Evolutionary conservation across 2,329 filamentous ascomycete genomes (phyloP).

Genomic region (Fusarium nelsonii): DNA sequence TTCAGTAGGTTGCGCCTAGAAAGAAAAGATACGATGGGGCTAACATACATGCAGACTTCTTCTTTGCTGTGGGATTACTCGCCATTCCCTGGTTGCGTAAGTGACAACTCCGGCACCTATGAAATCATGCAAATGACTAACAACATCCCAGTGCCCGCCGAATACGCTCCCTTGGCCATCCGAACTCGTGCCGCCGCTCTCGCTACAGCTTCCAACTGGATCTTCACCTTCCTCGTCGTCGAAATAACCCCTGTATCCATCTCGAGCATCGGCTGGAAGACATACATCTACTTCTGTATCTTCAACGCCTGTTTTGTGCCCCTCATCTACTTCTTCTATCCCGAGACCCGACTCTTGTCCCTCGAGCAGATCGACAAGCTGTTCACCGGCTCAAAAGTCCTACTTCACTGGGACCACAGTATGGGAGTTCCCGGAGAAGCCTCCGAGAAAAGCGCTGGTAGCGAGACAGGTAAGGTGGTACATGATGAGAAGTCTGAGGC

Average conservation of each 20-base stretch:
- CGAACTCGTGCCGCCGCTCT: constrained; percentile 55
- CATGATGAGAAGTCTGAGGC: constrained; percentile 41
- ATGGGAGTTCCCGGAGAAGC: constrained; percentile 51
- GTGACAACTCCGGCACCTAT: background rate
- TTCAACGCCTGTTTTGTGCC: constrained; percentile 57
- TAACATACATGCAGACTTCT: constrained; percentile 49
- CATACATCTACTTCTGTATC: constrained; percentile 55
- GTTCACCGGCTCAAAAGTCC: constrained; percentile 51
- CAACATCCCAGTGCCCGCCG: constrained; percentile 53
- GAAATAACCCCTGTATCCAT: constrained; percentile 56
- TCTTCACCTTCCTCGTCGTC: constrained; percentile 55
- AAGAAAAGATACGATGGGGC: no score
- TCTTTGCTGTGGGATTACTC: constrained; percentile 57
- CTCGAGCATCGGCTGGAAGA: constrained; percentile 53
- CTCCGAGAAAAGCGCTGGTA: constrained; percentile 28
- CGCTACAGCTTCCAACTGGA: constrained; percentile 55
- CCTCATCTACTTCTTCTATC: constrained; percentile 62
- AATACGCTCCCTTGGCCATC: constrained; percentile 58
- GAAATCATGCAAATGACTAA: constrained; percentile 8
- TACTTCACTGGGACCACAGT: constrained; percentile 50
- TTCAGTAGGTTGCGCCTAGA: constrained; percentile 52
- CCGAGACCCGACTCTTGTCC: constrained; percentile 61
- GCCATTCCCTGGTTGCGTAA: constrained; percentile 55
- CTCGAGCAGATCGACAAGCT: constrained; percentile 63
- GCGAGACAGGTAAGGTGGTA: constrained; percentile 30